Evolutionary conservation across 2,329 filamentous ascomycete genomes (phyloP), one percentile per base, ranked within the genome.

Genomic region (Apiospora aurea): DNA sequence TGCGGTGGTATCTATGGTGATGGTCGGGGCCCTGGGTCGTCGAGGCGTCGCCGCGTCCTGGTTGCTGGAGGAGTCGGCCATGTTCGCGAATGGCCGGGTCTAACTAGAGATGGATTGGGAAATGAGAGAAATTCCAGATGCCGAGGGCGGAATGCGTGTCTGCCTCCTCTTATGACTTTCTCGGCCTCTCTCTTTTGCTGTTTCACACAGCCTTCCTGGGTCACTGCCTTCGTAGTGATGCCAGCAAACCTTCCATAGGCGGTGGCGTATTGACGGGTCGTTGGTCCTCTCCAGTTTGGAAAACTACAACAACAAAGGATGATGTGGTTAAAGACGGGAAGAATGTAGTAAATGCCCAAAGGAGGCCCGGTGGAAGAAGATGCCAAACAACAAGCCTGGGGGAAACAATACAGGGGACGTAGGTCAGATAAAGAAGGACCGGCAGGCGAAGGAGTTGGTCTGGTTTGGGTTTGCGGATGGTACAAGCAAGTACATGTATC

Each of bases 1-100:
- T 66, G 72, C 72, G 34, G 79, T 81, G 43, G 80, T 82, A 71
- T 82, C 78, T 71, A 82, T 80, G n/a, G 80, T 82, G 69, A 82
- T 82, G 57, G 80, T 82, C 73, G 80, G 80, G 49, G 71, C 71
- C 49, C 71, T 68, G 14, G 71, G 71, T 49, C 71, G 61, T 47
- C 71, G 53, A 41, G 57, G 57, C 8, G 57, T 43, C 34, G 46
- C 71, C 18, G 68, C 43, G 14, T 69, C 69, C 21, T 46, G 34
- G 44, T 70, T 41, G 43, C 46, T 49, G 29, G 46, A 44, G 46
- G 53, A 61, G 43, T 57, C 47, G 57, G 71, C 61, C 71, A 72
- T 72, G 46, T 38, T 72, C 10, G 34, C 43, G 14, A 68, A 68
- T 68, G 66, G 41, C 43, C n/a, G 29, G 34, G 34, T 64, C 57